phyloP scores from a whole-genome alignment of 768 basidiomycete genomes.

The Melanogaster broomeanus region DNA sequence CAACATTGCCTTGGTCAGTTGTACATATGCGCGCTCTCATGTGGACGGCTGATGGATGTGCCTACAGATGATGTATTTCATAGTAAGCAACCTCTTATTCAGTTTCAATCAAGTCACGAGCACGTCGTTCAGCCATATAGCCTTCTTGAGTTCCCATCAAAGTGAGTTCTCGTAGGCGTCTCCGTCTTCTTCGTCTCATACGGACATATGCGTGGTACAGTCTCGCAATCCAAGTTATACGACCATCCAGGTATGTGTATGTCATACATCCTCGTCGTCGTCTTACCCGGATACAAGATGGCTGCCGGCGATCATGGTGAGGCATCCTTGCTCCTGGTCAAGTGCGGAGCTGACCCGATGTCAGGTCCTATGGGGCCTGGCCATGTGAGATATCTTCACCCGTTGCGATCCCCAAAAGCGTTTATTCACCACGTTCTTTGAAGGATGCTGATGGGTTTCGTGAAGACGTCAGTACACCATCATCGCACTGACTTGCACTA shows the following conservation, averaged over 20 bases:
- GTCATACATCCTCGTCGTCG: background rate
- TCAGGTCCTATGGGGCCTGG: too few species aligned
- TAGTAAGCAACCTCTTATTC: conserved; percentile 40
- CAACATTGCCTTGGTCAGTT: conserved; percentile 58
- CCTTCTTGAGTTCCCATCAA: conserved; percentile 63
- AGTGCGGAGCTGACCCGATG: background rate
- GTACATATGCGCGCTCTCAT: too few species aligned
- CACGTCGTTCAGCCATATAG: conserved; percentile 45
- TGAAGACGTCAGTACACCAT: conserved; percentile 49
- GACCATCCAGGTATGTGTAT: conserved; percentile 55
- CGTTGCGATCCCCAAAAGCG: too few species aligned
- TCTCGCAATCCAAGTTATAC: conserved; percentile 54
- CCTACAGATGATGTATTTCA: conserved; percentile 64
- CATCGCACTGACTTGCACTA: background rate
- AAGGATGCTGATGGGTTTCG: conserved; percentile 67
- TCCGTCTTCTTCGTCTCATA: background rate
- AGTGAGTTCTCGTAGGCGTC: conserved; percentile 44
- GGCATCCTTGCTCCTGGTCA: conserved; percentile 25
- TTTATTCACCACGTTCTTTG: background rate
- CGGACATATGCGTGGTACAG: background rate
- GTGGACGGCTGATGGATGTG: conserved; percentile 29
- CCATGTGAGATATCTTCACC: conserved; percentile 48
- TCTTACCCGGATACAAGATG: conserved; percentile 38
- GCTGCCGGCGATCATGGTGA: conserved; percentile 66
- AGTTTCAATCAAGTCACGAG: conserved; percentile 31